These are phyloP conservation scores for Saccharomyces hybrid DNA, from an alignment of 1,139 yeast species.

Conservation along the genomic window DNA sequence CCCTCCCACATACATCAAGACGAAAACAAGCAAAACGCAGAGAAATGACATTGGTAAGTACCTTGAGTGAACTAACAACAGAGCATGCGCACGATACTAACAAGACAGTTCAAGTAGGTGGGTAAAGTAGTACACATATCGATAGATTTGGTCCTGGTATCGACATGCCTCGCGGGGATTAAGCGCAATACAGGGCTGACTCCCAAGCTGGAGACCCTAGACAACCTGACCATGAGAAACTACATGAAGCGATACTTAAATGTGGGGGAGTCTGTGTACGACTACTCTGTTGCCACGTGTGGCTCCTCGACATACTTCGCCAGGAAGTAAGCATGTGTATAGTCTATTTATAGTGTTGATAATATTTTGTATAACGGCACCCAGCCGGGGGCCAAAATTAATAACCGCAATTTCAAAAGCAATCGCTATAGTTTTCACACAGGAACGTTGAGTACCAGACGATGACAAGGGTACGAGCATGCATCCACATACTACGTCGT, in stretches of 20 bases:
- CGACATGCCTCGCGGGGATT: slow-evolving; percentile 83
- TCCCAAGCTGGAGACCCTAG: slow-evolving; percentile 36
- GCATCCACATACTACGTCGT: slow-evolving; percentile 9
- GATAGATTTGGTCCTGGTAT: slow-evolving; percentile 65
- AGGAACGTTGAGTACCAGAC: neutral
- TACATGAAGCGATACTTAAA: slow-evolving; percentile 64
- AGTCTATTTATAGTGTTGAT: neutral
- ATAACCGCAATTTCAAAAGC: neutral
- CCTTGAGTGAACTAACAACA: neutral
- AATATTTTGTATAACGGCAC: slow-evolving; percentile 1
- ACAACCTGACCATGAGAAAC: slow-evolving; percentile 46
- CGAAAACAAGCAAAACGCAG: neutral
- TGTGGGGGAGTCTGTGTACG: slow-evolving; percentile 79
- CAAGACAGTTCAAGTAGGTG: slow-evolving; percentile 30
- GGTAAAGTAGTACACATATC: slow-evolving; percentile 63
- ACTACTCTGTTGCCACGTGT: slow-evolving; percentile 62
- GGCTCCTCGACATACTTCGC: slow-evolving; percentile 68
- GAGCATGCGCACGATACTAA: neutral
- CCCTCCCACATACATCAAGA: neutral
- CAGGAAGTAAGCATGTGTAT: slow-evolving; percentile 36
- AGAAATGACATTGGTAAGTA: slow-evolving; percentile 9
- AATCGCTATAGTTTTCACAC: slow-evolving; percentile 1
- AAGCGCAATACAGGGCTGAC: slow-evolving; percentile 81
- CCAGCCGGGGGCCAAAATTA: slow-evolving; percentile 1
- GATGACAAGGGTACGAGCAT: neutral